These are phyloP conservation scores for Petasospora fabianii DNA, from an alignment of 1,139 yeast species.

Conservation along the genomic window DNA sequence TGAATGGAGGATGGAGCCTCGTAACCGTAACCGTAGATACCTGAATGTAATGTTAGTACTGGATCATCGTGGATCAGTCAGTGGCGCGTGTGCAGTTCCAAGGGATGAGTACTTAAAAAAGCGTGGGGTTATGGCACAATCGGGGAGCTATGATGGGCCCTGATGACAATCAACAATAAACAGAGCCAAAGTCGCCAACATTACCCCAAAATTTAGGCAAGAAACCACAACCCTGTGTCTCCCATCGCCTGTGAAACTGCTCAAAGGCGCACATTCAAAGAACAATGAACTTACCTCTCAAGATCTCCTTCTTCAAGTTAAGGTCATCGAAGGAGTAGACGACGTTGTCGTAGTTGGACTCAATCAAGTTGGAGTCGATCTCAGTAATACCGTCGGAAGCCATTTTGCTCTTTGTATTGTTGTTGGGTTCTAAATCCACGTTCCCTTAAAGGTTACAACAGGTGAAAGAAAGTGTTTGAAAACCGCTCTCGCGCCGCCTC, in stretches of 20 bases:
- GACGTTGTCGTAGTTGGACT: slow-evolving; percentile 96
- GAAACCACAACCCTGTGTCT: background rate
- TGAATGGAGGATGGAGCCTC: slow-evolving; percentile 95
- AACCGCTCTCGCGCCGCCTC: background rate
- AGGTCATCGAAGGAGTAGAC: slow-evolving; percentile 87
- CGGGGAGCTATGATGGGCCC: too few species aligned
- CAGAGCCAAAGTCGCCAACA: too few species aligned
- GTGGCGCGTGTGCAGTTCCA: background rate
- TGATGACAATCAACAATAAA: too few species aligned
- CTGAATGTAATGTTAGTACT: slow-evolving; percentile 26
- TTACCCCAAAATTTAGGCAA: too few species aligned
- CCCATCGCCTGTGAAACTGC: too few species aligned
- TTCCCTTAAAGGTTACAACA: background rate
- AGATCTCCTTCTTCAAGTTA: slow-evolving; percentile 72
- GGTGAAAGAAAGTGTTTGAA: background rate
- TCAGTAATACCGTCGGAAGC: slow-evolving; percentile 63
- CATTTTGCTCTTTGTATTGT: slow-evolving; percentile 11
- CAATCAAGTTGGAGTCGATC: slow-evolving; percentile 80
- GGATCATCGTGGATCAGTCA: background rate
- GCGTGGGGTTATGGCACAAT: too few species aligned
- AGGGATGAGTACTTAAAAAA: too few species aligned
- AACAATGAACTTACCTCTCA: slow-evolving; percentile 59
- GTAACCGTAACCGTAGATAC: slow-evolving; percentile 94
- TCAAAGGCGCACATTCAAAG: too few species aligned
- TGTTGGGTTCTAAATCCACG: background rate